These are phyloP conservation scores for Castanea sativa DNA, from an alignment of 306 rosid species.

Conservation along the genomic window DNA sequence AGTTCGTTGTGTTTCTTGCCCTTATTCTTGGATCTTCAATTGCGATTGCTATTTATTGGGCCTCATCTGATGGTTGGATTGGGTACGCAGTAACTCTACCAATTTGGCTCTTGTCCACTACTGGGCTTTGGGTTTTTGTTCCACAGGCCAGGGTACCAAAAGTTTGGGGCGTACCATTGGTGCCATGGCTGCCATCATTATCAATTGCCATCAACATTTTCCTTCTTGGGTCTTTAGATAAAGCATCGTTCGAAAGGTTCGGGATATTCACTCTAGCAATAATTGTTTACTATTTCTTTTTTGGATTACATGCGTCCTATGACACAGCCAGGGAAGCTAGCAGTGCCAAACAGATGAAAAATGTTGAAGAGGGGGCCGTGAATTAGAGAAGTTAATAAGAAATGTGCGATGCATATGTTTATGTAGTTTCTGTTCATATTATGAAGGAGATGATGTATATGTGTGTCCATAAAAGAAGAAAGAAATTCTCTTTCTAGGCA, in stretches of 20 bases:
- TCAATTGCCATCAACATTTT: constrained; percentile 72
- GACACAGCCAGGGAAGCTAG: constrained; percentile 40
- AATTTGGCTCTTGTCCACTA: constrained; percentile 52
- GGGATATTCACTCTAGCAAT: constrained; percentile 30
- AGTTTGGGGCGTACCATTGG: constrained; percentile 77
- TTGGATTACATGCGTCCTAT: constrained; percentile 51
- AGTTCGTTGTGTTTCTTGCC: constrained; percentile 38
- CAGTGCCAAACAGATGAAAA: not conserved
- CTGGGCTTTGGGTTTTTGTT: constrained; percentile 41
- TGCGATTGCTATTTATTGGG: constrained; percentile 46
- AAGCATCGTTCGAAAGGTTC: constrained; percentile 44
- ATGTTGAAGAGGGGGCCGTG: not conserved
- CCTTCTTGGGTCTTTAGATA: constrained; percentile 77
- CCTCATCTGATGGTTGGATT: constrained; percentile 30
- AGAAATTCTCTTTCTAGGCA: no score
- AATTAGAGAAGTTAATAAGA: not conserved
- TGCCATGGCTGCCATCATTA: constrained; percentile 71
- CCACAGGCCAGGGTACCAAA: constrained; percentile 64
- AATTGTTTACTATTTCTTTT: constrained; percentile 36
- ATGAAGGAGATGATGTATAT: not conserved
- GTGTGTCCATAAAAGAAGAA: not conserved
- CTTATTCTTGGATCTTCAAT: constrained; percentile 46
- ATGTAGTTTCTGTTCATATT: not conserved
- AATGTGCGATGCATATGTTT: not conserved
- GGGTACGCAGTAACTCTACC: constrained; percentile 44